phyloP scores from a whole-genome alignment of 169 alveolate genomes.

The Sarcocystis neurona region DNA sequence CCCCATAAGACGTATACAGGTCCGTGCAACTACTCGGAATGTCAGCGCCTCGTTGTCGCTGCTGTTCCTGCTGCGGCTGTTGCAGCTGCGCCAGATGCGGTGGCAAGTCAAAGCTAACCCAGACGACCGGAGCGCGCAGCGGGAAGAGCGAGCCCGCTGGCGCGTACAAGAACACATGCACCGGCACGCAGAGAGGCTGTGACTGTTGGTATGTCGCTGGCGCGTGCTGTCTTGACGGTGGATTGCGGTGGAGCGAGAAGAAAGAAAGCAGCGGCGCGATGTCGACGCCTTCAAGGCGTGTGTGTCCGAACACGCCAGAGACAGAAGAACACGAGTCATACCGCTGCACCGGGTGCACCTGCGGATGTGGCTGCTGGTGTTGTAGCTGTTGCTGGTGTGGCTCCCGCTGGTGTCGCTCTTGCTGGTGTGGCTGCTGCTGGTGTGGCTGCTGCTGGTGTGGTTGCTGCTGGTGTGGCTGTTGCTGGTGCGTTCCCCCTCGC shows the following conservation, averaged over 20 bases:
- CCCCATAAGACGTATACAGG: too few relatives aligned
- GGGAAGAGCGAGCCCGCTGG: slow-evolving; percentile 51
- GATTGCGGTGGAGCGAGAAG: not conserved
- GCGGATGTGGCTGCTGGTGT: too few relatives aligned
- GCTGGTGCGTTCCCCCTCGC: slow-evolving; percentile 8
- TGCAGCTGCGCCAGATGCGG: too few relatives aligned
- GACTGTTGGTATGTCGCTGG: too few relatives aligned
- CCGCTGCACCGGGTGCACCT: too few relatives aligned
- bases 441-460: slow-evolving; percentile 44
- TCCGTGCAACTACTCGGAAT: too few relatives aligned
- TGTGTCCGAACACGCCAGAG: not conserved
- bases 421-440: slow-evolving; percentile 22
- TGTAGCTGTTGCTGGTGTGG: slow-evolving; percentile 68
- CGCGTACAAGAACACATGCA: not conserved
- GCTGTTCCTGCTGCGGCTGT: too few relatives aligned
- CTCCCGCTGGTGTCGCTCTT: not conserved
- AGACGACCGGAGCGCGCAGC: slow-evolving; percentile 39
- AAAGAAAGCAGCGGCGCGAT: not conserved
- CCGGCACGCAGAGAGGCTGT: too few relatives aligned
- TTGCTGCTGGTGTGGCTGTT: slow-evolving; percentile 8
- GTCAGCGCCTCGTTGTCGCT: too few relatives aligned
- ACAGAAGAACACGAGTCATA: too few relatives aligned
- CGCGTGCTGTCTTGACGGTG: not conserved
- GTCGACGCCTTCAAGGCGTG: not conserved
- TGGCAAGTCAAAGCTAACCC: not conserved